These are phyloP conservation scores for Incumbomyces lentus DNA, from an alignment of 2,329 filamentous ascomycete species.

Conservation along the genomic window DNA sequence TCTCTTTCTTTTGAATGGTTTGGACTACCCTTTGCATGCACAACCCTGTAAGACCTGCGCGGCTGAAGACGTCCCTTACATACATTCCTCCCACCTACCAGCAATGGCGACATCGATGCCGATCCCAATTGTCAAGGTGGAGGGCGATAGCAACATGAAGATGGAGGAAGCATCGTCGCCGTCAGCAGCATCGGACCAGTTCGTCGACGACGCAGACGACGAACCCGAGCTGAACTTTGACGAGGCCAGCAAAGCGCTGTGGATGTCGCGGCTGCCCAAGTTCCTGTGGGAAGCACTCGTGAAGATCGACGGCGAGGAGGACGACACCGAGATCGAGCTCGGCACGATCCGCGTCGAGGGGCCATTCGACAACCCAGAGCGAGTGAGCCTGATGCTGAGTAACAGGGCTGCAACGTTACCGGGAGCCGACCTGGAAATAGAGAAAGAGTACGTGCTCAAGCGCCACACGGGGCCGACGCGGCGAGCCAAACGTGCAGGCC, in stretches of 20 bases:
- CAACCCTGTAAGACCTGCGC: too few species aligned
- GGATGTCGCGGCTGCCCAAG: conserved; percentile 67
- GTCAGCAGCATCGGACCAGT: conserved; percentile 6
- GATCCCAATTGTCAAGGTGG: neutral
- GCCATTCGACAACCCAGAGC: conserved; percentile 43
- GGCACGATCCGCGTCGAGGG: conserved; percentile 58
- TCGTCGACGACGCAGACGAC: conserved; percentile 46
- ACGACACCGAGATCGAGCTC: conserved; percentile 71
- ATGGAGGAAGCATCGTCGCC: conserved; percentile 17
- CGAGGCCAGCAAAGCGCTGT: conserved; percentile 41
- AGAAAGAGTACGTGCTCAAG: conserved; percentile 78
- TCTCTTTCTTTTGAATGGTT: too few species aligned
- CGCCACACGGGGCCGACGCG: conserved; percentile 47
- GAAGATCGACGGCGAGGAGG: conserved; percentile 66
- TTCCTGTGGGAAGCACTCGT: conserved; percentile 74
- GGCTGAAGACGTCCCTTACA: too few species aligned
- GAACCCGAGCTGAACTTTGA: conserved; percentile 58
- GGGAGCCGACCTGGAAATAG: conserved; percentile 61
- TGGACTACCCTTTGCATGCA: too few species aligned
- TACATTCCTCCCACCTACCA: neutral
- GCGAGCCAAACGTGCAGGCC: conserved; percentile 47
- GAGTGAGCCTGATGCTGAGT: conserved; percentile 54
- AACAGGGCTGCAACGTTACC: conserved; percentile 36
- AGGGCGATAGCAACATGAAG: conserved; percentile 11
- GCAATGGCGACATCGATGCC: neutral